phyloP scores from a whole-genome alignment of 495 filamentous ascomycete species.

The Penicillium arizonense region DNA sequence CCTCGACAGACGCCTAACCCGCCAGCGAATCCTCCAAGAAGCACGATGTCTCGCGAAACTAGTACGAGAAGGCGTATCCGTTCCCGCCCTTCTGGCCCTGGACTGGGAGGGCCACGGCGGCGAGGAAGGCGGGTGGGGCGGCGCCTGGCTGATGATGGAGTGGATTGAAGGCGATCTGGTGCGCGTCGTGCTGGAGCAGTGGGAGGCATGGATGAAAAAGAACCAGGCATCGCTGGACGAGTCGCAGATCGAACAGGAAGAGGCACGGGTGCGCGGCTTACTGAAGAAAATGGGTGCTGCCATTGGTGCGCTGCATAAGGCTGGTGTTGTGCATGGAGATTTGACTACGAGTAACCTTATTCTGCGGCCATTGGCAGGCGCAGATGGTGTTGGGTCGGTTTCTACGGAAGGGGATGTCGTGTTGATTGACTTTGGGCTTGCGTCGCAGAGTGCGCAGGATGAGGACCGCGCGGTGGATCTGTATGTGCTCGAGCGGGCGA shows the following conservation, averaged over 20 bases:
- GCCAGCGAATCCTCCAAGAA: constrained; percentile 81
- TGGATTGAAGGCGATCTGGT: constrained; percentile 79
- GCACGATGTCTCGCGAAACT: constrained; percentile 78
- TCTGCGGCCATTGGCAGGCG: constrained; percentile 46
- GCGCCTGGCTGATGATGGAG: constrained; percentile 85
- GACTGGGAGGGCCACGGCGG: constrained; percentile 56
- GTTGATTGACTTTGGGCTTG: constrained; percentile 94
- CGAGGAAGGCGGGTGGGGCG: constrained; percentile 48
- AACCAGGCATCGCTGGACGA: constrained; percentile 12
- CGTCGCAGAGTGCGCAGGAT: constrained; percentile 74
- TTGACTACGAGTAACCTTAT: constrained; percentile 98
- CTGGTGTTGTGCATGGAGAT: constrained; percentile 90
- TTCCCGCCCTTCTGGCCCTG: constrained; percentile 73
- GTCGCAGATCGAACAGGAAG: constrained; percentile 35
- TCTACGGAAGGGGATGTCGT: constrained; percentile 70
- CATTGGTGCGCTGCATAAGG: constrained; percentile 77
- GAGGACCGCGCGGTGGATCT: constrained; percentile 96
- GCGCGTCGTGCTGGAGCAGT: constrained; percentile 63
- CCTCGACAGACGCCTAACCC: constrained; percentile 85
- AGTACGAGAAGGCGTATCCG: constrained; percentile 69
- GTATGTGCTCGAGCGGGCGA: constrained; percentile 96
- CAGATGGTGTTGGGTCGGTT: constrained; percentile 25
- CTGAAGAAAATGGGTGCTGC: constrained; percentile 71
- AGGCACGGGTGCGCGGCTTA: constrained; percentile 50
- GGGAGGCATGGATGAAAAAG: constrained; percentile 49